Evolutionary conservation across 108 stramenopile genomes (phyloP).

Genomic region (Fistulifera solaris): DNA sequence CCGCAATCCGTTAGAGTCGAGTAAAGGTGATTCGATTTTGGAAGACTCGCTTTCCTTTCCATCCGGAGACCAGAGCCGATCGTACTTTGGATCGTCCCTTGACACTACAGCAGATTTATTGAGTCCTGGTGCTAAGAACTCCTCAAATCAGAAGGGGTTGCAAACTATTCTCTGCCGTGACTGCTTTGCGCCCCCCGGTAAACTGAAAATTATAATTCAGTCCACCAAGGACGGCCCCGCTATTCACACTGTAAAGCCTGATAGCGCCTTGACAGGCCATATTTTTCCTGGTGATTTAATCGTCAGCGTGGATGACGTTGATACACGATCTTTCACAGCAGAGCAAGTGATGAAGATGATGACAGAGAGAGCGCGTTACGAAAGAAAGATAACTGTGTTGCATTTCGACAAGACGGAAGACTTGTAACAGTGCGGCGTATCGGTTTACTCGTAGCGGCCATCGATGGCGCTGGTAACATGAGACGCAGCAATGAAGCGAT

Average conservation of each 20-base stretch:
- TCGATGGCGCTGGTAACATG: too few species aligned
- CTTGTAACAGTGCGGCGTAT: too few species aligned
- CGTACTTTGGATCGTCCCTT: neutral
- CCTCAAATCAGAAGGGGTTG: too few species aligned
- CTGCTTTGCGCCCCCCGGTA: conserved; percentile 64
- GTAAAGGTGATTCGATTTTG: too few species aligned
- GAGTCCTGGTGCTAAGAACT: neutral
- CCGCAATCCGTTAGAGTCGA: too few species aligned
- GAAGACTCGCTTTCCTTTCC: conserved; percentile 44
- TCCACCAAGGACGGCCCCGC: conserved; percentile 82
- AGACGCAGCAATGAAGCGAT: too few species aligned
- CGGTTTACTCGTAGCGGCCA: too few species aligned
- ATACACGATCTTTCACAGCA: conserved; percentile 63
- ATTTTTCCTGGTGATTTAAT: conserved; percentile 72
- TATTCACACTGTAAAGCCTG: conserved; percentile 53
- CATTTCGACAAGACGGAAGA: conserved; percentile 19
- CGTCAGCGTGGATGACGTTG: conserved; percentile 64
- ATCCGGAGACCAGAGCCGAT: conserved; percentile 32
- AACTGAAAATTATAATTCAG: conserved; percentile 60
- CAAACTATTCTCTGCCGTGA: conserved; percentile 57
- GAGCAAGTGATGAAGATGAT: conserved; percentile 66
- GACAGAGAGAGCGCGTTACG: conserved; percentile 34
- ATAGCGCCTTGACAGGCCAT: conserved; percentile 57
- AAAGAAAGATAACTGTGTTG: conserved; percentile 70
- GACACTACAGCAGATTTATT: neutral